Evolutionary conservation across 1,284 basidiomycete genomes (phyloP), one percentile per base, ranked within the genome.

Genomic region (Cryptococcus floricola): DNA sequence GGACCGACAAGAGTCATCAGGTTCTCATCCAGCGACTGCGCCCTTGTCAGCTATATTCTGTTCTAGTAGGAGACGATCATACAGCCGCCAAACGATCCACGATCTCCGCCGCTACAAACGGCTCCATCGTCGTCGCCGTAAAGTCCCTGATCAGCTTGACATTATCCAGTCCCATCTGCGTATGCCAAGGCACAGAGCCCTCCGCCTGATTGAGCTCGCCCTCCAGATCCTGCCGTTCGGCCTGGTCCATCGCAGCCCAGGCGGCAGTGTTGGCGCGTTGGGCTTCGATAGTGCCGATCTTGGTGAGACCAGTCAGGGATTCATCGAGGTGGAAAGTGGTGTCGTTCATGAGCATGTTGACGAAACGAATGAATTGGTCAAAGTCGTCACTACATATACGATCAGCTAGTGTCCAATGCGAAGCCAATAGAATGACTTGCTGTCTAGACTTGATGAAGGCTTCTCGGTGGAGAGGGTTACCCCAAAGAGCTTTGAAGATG

Each of bases 331-430:
- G 86, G 77, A 93, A 98, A 1, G 96, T 98, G 46, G 96, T 93
- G 70, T 99, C 96, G 82, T 97, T 98, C 82, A 98, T 97, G 84
- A 98, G 88, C 66, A 98, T 82, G 77, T 99, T 98, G 77, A 93
- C 85, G 75, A 99, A 98, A 53, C 89, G 87, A 59, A 98, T 87
- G 71, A 96, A 96, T 73, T 89, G 88, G 62, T 95, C 90, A 54
- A 88, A 86, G 67, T 91, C 84, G 68, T 89, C 83, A 57, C 89
- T 93, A 60, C 39, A 50, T 48, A 18, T 5, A 7, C 34, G 1
- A 37, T 51, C 9, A 60, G 49, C 34, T n/a, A 14, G 13, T 23
- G 43, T 43, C 23, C 45, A 5, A 6, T 42, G 25, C 19, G n/a
- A 10, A n/a, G 18, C 6, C 12, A 13, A 44, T 31, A 34, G 10